phyloP scores from a whole-genome alignment of 371 early-diverging fungal genomes.

The Chytridium lagenaria region DNA sequence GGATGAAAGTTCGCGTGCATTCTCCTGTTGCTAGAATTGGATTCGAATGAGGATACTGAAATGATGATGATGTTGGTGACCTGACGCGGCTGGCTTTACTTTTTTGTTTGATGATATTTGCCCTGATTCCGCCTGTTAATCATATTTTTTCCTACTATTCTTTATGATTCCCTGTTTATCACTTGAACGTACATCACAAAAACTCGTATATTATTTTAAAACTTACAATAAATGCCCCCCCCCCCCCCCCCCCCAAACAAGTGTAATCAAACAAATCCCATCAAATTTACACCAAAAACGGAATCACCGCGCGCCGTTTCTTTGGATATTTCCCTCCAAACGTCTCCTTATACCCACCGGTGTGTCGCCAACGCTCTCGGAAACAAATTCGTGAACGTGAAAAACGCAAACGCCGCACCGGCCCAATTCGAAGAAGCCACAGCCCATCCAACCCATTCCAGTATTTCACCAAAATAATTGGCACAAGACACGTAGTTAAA shows the following conservation, averaged over 20 bases:
- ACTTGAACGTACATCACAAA: no score
- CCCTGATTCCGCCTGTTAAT: no score
- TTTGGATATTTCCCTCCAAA: constrained; percentile 44
- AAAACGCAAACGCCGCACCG: constrained; percentile 31
- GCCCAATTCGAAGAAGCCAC: constrained; percentile 32
- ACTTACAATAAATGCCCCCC: no score
- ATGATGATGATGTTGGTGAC: no score
- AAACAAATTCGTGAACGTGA: constrained; percentile 39
- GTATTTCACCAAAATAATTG: constrained; percentile 45
- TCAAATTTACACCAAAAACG: constrained; percentile 33
- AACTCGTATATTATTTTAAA: no score
- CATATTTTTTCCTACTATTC: neutral
- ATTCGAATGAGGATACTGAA: neutral
- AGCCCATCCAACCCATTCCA: constrained; percentile 51
- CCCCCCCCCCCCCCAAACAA: no score
- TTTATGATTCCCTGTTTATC: neutral
- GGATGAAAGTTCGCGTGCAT: constrained; percentile 34
- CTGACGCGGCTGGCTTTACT: no score
- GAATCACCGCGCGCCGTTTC: constrained; percentile 41
- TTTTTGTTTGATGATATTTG: no score
- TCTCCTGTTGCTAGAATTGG: constrained; percentile 34
- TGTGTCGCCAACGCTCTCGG: constrained; percentile 45
- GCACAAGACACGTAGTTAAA: constrained; percentile 45
- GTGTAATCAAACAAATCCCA: neutral
- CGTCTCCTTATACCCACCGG: constrained; percentile 40